Base-by-base conservation (phyloP, 1,284 basidiomycete species). In the Cryptococcus deneoformans region DNA sequence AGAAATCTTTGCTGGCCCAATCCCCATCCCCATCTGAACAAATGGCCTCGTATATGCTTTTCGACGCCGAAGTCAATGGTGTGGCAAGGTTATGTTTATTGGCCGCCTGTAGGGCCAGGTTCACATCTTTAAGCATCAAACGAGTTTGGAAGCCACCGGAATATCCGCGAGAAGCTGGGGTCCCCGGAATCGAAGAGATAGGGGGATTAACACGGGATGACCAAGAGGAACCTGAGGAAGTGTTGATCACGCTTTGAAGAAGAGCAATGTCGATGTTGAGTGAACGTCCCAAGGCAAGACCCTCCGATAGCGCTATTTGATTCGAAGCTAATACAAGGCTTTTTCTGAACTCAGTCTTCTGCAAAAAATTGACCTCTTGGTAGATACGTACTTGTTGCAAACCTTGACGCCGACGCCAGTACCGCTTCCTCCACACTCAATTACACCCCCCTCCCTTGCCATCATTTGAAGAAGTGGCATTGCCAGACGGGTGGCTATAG, bases 71-170 rank as follows among this genome's bases (percentile, higher is more conserved):
- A 1, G 69, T 67, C 50, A 76, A 59, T 1, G 75, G 75, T 12
- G 63, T 68, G 0, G 75, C 73, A 6, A 71, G 65, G 50, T 67
- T 65, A 50, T 66, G 50, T 14, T 57, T 57, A 43, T 67, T 61
- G 4, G 71, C 75, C 2, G 75, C 71, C 29, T 64, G 59, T 10
- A 76, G 63, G 0, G 73, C 75, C 12, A 76, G 62, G 2, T 68
- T 67, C 44, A 75, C 71, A 48, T 76, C 75, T 69, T 76, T 76
- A 20, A 75, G 62, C 75, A 76, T 76, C n/a, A 76, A 62, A 34
- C 67, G 68, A 50, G 64, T 60, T 52, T 71, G 69, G 64, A 76
- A 76, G 2, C 75, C 72, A 9, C 71, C 74, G 7, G 50, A 37
- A 54, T 63, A 76, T 1, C 54, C 64, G 39, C 72, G 59, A 37